Conservation (phyloP, 106 monocot genomes). For the Amphibolis antarctica region DNA sequence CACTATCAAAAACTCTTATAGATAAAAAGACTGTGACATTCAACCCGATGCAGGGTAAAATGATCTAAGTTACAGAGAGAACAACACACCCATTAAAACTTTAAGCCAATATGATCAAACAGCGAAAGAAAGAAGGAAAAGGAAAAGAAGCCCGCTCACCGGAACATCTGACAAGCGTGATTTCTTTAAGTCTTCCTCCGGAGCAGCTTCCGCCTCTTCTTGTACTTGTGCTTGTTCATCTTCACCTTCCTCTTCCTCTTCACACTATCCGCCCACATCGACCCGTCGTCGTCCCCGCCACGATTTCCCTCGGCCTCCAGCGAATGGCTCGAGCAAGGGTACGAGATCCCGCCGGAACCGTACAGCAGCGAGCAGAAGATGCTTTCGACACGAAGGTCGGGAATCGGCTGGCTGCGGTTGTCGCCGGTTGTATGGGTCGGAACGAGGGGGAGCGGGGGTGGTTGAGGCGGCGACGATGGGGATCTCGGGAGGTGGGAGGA, state of each 20-base stretch:
- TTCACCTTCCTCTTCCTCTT: conserved; percentile 49
- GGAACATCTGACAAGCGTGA: no score
- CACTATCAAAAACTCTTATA: no score
- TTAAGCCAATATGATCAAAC: no score
- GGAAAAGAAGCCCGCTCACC: no score
- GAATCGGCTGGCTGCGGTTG: neutral
- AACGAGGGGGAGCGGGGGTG: neutral
- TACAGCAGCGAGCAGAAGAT: neutral
- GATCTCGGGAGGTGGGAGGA: neutral
- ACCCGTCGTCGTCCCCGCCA: conserved; percentile 1
- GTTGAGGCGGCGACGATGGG: neutral
- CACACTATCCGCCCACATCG: conserved; percentile 41
- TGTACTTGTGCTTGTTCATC: conserved; percentile 52
- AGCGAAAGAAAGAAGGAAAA: no score
- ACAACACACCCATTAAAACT: no score
- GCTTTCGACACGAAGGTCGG: neutral
- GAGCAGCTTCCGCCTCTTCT: conserved; percentile 29
- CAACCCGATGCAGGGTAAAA: no score
- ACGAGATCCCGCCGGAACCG: neutral
- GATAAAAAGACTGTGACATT: no score
- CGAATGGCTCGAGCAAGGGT: neutral
- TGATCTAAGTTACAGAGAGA: no score
- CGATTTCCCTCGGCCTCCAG: neutral
- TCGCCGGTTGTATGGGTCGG: neutral
- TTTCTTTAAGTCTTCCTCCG: conserved; percentile 21